These are phyloP conservation scores for Byssochlamys sp. DNA, from an alignment of 2,329 filamentous ascomycete genomes.

Conservation along the genomic window DNA sequence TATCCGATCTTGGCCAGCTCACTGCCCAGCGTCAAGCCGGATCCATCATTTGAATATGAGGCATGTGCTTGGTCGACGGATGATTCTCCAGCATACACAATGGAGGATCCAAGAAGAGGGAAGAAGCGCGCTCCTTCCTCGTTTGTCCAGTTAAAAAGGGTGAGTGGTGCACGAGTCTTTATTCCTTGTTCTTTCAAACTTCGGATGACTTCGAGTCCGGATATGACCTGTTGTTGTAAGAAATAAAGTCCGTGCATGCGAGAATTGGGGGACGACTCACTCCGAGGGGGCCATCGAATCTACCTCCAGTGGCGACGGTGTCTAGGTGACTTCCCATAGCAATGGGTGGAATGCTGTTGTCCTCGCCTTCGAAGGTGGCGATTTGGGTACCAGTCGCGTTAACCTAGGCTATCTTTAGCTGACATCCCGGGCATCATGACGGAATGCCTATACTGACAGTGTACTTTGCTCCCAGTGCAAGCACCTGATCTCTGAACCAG, in stretches of 20 bases:
- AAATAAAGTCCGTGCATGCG: neutral
- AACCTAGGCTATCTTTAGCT: constrained; percentile 6
- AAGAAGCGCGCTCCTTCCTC: constrained; percentile 10
- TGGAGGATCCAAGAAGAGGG: constrained; percentile 7
- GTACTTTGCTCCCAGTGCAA: constrained; percentile 14
- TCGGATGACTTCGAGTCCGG: constrained; percentile 27
- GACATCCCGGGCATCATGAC: neutral
- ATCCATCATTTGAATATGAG: constrained; percentile 5
- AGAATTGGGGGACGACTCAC: neutral
- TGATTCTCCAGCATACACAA: constrained; percentile 9
- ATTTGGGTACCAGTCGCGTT: constrained; percentile 28
- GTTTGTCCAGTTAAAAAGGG: constrained; percentile 22
- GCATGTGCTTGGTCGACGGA: constrained; percentile 5
- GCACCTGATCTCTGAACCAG: constrained; percentile 17
- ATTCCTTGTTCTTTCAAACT: constrained; percentile 25
- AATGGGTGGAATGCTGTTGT: constrained; percentile 15
- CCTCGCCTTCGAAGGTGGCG: constrained; percentile 17
- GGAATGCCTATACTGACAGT: constrained; percentile 6
- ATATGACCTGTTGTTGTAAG: constrained; percentile 7
- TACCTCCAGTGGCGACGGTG: constrained; percentile 17
- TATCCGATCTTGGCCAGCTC: constrained; percentile 9
- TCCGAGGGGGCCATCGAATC: constrained; percentile 16
- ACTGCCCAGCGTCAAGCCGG: constrained; percentile 7
- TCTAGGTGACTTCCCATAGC: constrained; percentile 18
- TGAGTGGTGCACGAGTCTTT: constrained; percentile 13